Conservation (phyloP, 2,329 filamentous ascomycete species). For the Xylaria sp. region DNA sequence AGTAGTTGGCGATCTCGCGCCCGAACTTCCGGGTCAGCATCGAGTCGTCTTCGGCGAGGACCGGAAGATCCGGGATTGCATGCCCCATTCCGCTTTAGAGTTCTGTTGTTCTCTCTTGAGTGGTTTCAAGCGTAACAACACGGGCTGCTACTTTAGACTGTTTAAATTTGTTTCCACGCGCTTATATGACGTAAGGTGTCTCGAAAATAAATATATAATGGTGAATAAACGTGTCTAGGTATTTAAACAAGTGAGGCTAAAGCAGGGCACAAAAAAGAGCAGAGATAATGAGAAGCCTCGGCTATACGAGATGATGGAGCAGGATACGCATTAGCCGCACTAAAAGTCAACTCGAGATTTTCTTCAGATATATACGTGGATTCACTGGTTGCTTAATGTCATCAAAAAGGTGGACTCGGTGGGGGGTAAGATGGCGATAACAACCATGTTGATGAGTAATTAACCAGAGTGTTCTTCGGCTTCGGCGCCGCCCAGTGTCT, state of each 20-base stretch:
- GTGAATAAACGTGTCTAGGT: not conserved
- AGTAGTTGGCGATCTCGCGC: conserved; percentile 82
- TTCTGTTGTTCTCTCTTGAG: not conserved
- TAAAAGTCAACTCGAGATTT: not conserved
- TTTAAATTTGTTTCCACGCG: not conserved
- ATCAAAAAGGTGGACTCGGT: not conserved
- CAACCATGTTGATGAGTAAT: conserved; percentile 16
- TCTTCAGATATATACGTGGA: not conserved
- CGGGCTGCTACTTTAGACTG: not conserved
- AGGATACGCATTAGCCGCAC: not conserved
- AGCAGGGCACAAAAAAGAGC: not conserved
- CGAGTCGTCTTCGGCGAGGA: conserved; percentile 53
- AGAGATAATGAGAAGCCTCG: not conserved
- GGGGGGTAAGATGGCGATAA: conserved; percentile 9
- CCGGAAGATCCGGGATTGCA: conserved; percentile 47
- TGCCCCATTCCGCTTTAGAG: conserved; percentile 34
- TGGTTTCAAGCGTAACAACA: not conserved
- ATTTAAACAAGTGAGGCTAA: not conserved
- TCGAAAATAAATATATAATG: not conserved
- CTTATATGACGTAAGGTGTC: not conserved
- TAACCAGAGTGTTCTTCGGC: not conserved
- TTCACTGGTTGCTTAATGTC: no score
- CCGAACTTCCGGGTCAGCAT: conserved; percentile 80
- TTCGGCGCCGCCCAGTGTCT: conserved; percentile 7
- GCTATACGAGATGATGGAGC: not conserved